Evolutionary conservation across 129 eudicot species (phyloP), one percentile per base, ranked within the genome.

Genomic region (Pseudognaphalium luteoalbum): DNA sequence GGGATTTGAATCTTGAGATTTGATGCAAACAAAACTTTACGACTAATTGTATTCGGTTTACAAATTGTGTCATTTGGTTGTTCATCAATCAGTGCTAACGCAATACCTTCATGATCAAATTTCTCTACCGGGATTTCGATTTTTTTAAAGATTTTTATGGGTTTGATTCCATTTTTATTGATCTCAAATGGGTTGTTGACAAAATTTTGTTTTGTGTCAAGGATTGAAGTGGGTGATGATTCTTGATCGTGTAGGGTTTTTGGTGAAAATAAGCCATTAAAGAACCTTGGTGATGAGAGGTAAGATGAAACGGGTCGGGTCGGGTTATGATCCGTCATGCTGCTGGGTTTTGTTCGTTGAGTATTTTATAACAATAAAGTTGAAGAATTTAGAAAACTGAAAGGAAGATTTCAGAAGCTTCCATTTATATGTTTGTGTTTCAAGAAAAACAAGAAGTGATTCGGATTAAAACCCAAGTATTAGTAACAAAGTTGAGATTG

Each of bases 1-100:
- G 92, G 97, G 76, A 91, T 85, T 47, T 85, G 94, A 61, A 91
- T 85, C 87, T 85, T 91, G 73, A 91, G 82, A 25, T 88, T 86
- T 44, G 97, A 88, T 25, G 88, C 97, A 65, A 86, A 83, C 47
- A 87, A 16, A 28, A 88, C 79, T 76, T 81, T 80, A 21, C 88
- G 67, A 57, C 80, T 86, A 6, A 54, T 72, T 17, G 67, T 66
- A 44, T 78, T 82, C 37, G 83, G 71, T 71, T 85, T 85, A 1
- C 37, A 44, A 29, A 35, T 9, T 59, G 73, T 54, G 16, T 86
- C 62, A 62, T 70, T 79, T 30, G 86, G 82, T 70, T 72, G 70
- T 20, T 85, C 88, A 44, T 85, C 86, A 20, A 66, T 85, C 30
- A 91, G 84, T n/a, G 86, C 83, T 47, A 90, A 79, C 21, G 87